Evolutionary conservation across 345 rosid species (phyloP).

Genomic region (Salix brachista): DNA sequence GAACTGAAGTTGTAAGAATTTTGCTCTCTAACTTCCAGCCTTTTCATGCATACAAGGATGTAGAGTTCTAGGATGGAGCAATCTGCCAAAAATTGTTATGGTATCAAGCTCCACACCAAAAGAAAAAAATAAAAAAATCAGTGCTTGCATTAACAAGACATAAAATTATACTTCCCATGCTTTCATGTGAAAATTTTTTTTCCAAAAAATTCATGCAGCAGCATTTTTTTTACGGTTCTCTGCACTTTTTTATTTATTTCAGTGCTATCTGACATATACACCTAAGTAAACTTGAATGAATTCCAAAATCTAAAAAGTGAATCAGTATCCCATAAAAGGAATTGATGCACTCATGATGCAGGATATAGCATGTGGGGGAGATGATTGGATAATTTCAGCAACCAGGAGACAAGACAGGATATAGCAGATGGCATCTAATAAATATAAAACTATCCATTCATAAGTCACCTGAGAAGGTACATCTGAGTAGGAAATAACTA

Average conservation of each 20-base stretch:
- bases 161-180: not conserved
- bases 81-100: conserved; percentile 39
- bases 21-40: conserved; percentile 85
- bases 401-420: not conserved
- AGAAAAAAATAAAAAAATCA: not conserved
- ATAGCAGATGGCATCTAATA: not conserved
- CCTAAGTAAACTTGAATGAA: not conserved
- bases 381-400: not conserved
- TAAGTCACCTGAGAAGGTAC: not conserved
- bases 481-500: not conserved
- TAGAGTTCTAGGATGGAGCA: conserved; percentile 88
- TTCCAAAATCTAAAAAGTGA: not conserved
- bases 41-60: conserved; percentile 78
- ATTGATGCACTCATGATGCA: not conserved
- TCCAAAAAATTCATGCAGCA: not conserved
- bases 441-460: not conserved
- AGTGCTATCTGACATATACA: not conserved
- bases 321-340: not conserved
- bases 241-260: too few relatives aligned
- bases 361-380: not conserved
- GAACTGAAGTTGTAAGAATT: conserved; percentile 73
- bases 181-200: not conserved
- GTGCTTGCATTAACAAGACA: not conserved
- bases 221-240: not conserved
- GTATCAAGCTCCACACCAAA: not conserved